Evolutionary conservation across 176 grass and related monocot species (phyloP).

Genomic region (Saccharum officinarum): DNA sequence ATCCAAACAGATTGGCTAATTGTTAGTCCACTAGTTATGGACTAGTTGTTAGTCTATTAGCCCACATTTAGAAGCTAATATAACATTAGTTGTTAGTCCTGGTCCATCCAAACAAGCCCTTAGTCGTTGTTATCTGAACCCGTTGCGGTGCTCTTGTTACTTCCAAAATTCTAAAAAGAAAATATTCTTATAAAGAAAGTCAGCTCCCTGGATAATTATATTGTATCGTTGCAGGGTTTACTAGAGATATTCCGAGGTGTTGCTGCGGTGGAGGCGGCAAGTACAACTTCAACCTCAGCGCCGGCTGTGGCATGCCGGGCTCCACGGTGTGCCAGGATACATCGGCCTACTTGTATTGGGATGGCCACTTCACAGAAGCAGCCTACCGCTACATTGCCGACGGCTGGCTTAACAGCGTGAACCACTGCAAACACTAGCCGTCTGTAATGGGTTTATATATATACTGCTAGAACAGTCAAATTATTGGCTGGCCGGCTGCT

Average conservation of each 20-base stretch:
- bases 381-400: slow-evolving; percentile 37
- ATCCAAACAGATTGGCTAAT: no score
- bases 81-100: no score
- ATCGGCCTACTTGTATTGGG: slow-evolving; percentile 39
- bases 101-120: no score
- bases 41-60: no score
- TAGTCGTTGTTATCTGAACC: no score
- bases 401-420: slow-evolving; percentile 43
- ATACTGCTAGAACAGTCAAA: neutral
- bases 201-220: neutral
- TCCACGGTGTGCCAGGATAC: slow-evolving; percentile 46
- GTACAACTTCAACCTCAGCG: slow-evolving; percentile 53
- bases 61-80: no score
- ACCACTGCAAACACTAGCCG: neutral
- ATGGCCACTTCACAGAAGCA: slow-evolving; percentile 57
- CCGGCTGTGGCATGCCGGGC: slow-evolving; percentile 32
- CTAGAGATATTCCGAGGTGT: slow-evolving; percentile 23
- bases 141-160: no score
- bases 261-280: slow-evolving; percentile 53
- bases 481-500: neutral
- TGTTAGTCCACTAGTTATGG: no score
- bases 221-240: slow-evolving; percentile 33
- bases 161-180: no score
- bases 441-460: neutral
- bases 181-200: neutral